These are phyloP conservation scores for Verticillium dahliae DNA, from an alignment of 2,329 filamentous ascomycete genomes.

Conservation along the genomic window DNA sequence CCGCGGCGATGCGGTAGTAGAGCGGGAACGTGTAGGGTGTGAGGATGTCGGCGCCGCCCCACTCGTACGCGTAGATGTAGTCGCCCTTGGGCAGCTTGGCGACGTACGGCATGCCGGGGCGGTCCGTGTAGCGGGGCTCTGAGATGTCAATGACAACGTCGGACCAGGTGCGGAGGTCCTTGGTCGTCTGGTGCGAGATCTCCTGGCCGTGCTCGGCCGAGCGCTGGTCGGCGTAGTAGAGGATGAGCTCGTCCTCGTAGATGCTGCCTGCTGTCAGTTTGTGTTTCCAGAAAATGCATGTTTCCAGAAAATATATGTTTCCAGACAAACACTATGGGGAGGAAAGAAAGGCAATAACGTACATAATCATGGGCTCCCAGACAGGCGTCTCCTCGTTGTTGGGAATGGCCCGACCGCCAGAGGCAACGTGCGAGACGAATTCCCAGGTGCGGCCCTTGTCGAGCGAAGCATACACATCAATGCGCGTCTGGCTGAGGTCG, in stretches of 20 bases:
- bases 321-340: too few relatives aligned
- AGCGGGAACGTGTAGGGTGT: slow-evolving; percentile 31
- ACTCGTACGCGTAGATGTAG: slow-evolving; percentile 15
- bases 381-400: slow-evolving; percentile 62
- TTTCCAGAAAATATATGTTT: not conserved
- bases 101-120: slow-evolving; percentile 31
- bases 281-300: not conserved
- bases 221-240: slow-evolving; percentile 68
- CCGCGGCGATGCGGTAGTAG: slow-evolving; percentile 34
- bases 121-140: slow-evolving; percentile 54
- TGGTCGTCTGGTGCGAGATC: slow-evolving; percentile 56
- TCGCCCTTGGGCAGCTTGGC: not conserved
- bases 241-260: slow-evolving; percentile 52
- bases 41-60: slow-evolving; percentile 33
- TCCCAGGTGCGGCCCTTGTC: slow-evolving; percentile 59
- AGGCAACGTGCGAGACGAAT: slow-evolving; percentile 60
- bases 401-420: slow-evolving; percentile 54
- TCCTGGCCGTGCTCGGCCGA: slow-evolving; percentile 62
- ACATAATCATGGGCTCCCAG: slow-evolving; percentile 61
- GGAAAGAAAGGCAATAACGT: slow-evolving; percentile 2
- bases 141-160: slow-evolving; percentile 50
- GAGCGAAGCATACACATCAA: slow-evolving; percentile 61
- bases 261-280: slow-evolving; percentile 17
- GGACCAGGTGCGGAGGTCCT: slow-evolving; percentile 54
- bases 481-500: slow-evolving; percentile 56